Percentiles rank a stretch among this genome's conserved stretches.
Conservation (phyloP, 2,329 filamentous ascomycete genomes). For the Ambrosiella cleistominuta region DNA sequence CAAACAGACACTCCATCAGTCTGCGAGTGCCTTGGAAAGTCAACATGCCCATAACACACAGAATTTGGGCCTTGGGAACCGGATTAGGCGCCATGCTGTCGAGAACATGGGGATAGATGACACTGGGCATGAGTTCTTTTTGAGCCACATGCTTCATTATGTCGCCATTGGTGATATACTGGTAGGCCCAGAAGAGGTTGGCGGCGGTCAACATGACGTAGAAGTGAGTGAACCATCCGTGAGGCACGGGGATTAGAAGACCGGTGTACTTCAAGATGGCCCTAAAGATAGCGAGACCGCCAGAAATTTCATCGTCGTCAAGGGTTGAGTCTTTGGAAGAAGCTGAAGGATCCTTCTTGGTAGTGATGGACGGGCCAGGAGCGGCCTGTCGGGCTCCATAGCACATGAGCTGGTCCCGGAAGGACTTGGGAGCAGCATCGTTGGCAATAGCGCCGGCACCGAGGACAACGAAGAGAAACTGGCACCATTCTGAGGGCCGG, state of each 20-base stretch:
- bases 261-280: conserved; percentile 11
- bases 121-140: conserved; percentile 19
- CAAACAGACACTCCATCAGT: conserved; percentile 52
- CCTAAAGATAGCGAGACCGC: background rate
- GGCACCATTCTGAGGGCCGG: conserved; percentile 13
- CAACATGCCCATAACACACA: conserved; percentile 56
- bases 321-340: background rate
- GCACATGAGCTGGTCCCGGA: conserved; percentile 26
- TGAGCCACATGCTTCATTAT: conserved; percentile 31
- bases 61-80: conserved; percentile 45
- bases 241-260: conserved; percentile 47
- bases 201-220: conserved; percentile 55
- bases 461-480: conserved; percentile 7
- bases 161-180: conserved; percentile 38
- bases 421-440: conserved; percentile 16
- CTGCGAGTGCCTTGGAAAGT: conserved; percentile 56
- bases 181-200: conserved; percentile 56
- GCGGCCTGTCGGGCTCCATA: conserved; percentile 33
- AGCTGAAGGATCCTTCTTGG: background rate
- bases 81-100: conserved; percentile 15
- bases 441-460: conserved; percentile 9
- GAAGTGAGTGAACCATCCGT: conserved; percentile 80
- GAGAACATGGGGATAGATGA: conserved; percentile 5
- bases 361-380: conserved; percentile 20
- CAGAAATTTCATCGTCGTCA: background rate